Base-by-base conservation (phyloP, 2,329 filamentous ascomycete genomes). In the Cercospora sp. region DNA sequence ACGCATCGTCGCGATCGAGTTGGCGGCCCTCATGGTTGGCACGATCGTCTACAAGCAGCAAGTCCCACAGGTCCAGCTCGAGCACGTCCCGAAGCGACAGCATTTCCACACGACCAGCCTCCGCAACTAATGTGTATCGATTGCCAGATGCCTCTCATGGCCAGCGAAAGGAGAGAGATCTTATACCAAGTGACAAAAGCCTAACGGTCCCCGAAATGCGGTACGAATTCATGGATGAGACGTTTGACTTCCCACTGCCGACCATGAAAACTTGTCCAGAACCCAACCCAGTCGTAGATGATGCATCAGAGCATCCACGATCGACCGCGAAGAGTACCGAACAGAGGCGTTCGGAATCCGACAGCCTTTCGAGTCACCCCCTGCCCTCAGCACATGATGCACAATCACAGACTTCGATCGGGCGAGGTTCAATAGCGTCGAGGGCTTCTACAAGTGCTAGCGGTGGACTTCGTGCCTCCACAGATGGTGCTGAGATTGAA, bases 401-500 rank as follows among this genome's bases (percentile, higher is more conserved):
- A 37, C 13, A 21, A 21, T 59, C 55, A 21, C 28, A 24, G 8
- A 18, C 55, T 37, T 37, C 28, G 21, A 18, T 18, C 28, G 55
- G 32, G 18, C 28, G 55, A 59, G n/a, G 28, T 21, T 59, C 55
- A 59, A 21, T 37, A 37, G n/a, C 30, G 16, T 34, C 32, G 32
- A 37, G 32, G 16, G 18, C 32, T 45, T 28, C 62, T 26, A 58
- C 37, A 18, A 59, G 34, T 32, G 8, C 37, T 13, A 43, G 13
- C n/a, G 34, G 51, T 21, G 30, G 21, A 24, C 2, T 21, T 21
- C 18, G 12, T 10, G 24, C 26, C 16, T 18, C 37, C 13, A 57
- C 32, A 43, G 58, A 57, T 18, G 51, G 43, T 34, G 68, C 68
- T 5, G 70, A 71, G 37, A 67, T 71, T 5, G 70, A 71, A 24